Evolutionary conservation across 176 grass and related monocot genomes (phyloP), one percentile per base, ranked within the genome.

Genomic region (Cenchrus fungigraminus): DNA sequence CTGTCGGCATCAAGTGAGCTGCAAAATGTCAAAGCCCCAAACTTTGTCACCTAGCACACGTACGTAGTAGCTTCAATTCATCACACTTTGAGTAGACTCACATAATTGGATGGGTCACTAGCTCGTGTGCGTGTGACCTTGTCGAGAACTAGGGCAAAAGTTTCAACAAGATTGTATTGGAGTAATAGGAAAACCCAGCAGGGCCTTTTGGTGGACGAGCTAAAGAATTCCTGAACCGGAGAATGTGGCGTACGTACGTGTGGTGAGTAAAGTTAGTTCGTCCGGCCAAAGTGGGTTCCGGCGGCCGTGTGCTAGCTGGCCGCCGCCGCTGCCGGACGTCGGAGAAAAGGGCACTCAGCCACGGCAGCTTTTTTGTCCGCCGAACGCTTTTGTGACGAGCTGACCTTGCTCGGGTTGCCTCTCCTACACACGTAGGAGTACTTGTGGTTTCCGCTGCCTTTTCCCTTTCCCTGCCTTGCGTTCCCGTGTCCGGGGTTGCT

Each of bases 291-390:
- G 79, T 82, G 86, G 86, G 71, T 82, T 77, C 72, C 65, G 73
- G 79, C 68, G 66, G 59, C 63, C 78, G 62, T 67, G 77, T 8
- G 57, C 19, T 64, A 37, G 60, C 51, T 64, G 52, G 60, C 51
- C 3, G 53, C 54, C 15, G 54, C 51, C 3, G 53, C 54, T 4
- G 54, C 47, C 25, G 64, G 79, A 54, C 63, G 60, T 11, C 43
- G 29, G 71, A 43, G 60, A n/a, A 47, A 78, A 68, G 34, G 31
- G 2, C 54, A 56, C 12, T 71, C 65, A 16, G 68, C 74, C 58
- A 28, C 11, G 51, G 61, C 68, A 22, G 29, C 69, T 89, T 89
- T 89, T 89, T 86, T 86, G 83, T 65, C 79, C 72, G 83, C 61
- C 69, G 69, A 10, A 45, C 52, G 14, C 79, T 90, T 90, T 86